Percentiles rank a stretch among this genome's conserved stretches.
Conservation (phyloP, 202 grass and related monocot species). For the Bolboschoenoplectus hybrid region DNA sequence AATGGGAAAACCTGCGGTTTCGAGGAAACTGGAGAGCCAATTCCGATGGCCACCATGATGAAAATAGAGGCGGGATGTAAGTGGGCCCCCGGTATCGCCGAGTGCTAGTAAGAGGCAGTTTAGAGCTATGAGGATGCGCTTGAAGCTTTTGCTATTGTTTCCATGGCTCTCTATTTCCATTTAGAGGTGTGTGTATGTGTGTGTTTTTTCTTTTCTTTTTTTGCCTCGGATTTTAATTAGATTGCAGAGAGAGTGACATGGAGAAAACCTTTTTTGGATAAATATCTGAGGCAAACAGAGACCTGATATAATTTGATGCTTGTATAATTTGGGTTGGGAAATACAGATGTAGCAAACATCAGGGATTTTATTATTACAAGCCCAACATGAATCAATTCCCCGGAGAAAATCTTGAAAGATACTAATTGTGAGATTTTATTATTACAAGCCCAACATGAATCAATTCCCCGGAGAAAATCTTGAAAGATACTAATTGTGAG, state of each 20-base stretch:
- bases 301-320: neutral
- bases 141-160: slow-evolving; percentile 36
- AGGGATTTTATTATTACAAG: neutral
- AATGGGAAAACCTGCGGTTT: slow-evolving; percentile 75
- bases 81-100: slow-evolving; percentile 66
- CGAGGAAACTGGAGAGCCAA: slow-evolving; percentile 76
- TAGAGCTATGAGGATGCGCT: slow-evolving; percentile 46
- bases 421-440: no score
- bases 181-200: neutral
- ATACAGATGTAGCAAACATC: neutral
- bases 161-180: neutral
- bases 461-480: no score
- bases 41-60: slow-evolving; percentile 67
- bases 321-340: neutral
- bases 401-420: no score
- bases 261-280: neutral
- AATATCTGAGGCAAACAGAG: neutral
- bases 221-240: neutral
- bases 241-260: neutral
- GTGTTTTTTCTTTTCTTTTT: neutral
- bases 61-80: slow-evolving; percentile 83
- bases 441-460: neutral
- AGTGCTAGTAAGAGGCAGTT: slow-evolving; percentile 66
- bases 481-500: no score
- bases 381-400: neutral